Percentiles rank a stretch among this genome's conserved stretches.
These are phyloP conservation scores for Saccharomycopsis guyanensis DNA, from an alignment of 805 yeast genomes.

Conservation along the genomic window DNA sequence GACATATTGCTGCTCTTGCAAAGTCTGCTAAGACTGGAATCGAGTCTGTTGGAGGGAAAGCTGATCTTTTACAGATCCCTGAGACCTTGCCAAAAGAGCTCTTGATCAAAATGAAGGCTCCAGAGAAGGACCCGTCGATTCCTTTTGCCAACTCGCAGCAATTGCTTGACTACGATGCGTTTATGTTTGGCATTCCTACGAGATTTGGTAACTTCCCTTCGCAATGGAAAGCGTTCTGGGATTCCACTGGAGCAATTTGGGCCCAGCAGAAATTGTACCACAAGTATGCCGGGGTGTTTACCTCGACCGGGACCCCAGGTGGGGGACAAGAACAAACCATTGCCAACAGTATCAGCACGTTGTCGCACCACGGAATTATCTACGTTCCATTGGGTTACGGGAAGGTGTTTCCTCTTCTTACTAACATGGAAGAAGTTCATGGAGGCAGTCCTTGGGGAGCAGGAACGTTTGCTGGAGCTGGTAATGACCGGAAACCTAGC, in stretches of 20 bases:
- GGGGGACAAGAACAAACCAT: slow-evolving; percentile 78
- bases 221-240: slow-evolving; percentile 74
- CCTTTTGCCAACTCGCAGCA: slow-evolving; percentile 54
- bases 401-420: slow-evolving; percentile 44
- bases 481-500: slow-evolving; percentile 65
- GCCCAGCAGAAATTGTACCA: slow-evolving; percentile 60
- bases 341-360: slow-evolving; percentile 46
- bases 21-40: slow-evolving; percentile 63
- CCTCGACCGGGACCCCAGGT: slow-evolving; percentile 64
- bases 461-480: slow-evolving; percentile 67
- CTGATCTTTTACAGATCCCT: slow-evolving; percentile 69
- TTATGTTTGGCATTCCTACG: slow-evolving; percentile 74
- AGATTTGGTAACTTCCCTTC: slow-evolving; percentile 71
- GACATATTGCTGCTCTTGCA: slow-evolving; percentile 67
- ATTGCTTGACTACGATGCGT: slow-evolving; percentile 59
- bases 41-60: slow-evolving; percentile 60
- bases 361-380: slow-evolving; percentile 71
- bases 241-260: slow-evolving; percentile 72
- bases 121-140: slow-evolving; percentile 41
- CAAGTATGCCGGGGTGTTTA: slow-evolving; percentile 66
- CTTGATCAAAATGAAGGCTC: slow-evolving; percentile 59
- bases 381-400: slow-evolving; percentile 74
- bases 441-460: slow-evolving; percentile 90
- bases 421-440: slow-evolving; percentile 58
- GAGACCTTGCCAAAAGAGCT: slow-evolving; percentile 66